Evolutionary conservation across 192 early-diverging fungal species (phyloP), one percentile per base, ranked within the genome.

Genomic region (Diversispora epigaea): DNA sequence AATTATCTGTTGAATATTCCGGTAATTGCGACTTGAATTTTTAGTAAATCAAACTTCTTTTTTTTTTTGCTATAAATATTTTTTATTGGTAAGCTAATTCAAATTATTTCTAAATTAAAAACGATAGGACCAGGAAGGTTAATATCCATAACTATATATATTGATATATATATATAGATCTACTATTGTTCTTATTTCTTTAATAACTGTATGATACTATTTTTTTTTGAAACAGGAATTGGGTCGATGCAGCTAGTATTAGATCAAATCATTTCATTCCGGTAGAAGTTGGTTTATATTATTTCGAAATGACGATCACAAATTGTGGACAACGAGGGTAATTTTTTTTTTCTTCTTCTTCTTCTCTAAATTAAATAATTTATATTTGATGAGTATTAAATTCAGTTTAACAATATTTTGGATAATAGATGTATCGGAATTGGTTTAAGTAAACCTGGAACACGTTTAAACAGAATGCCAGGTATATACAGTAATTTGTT

Each of bases 241-340:
- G 98, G 73, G 65, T 76, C 6, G 92, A 98, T 77, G 93, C 95
- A 6, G 93, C 89, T 14, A 84, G 92, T 46, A 86, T 98, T 5
- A 81, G 91, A 69, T 76, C 90, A 12, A 93, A 97, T 81, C 72
- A 80, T 40, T 85, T 92, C 21, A 94, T 98, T n/a, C 94, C 93
- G 21, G 78, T 87, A 9, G 90, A 93, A 58, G 87, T 89, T 74
- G 95, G 95, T 6, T 82, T 97, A 6, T 99, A 91, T 75, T 99
- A 99, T 80, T 99, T 84, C 77, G 97, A 99, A 78, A 85, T 94
- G 8, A 61, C 80, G 6, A 84, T 99, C 71, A 84, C 93, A 40
- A 89, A 86, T 79, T 94, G 95, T 79, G 97, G 96, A 19, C 78
- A 88, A 39, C 86, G 92, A 78, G 97, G 97, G 52, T 95, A 78